Percentiles rank a stretch among this genome's conserved stretches.
phyloP scores from a whole-genome alignment of 225 moss, liverwort and hornwort genomes.

The Marchantia polymorpha region DNA sequence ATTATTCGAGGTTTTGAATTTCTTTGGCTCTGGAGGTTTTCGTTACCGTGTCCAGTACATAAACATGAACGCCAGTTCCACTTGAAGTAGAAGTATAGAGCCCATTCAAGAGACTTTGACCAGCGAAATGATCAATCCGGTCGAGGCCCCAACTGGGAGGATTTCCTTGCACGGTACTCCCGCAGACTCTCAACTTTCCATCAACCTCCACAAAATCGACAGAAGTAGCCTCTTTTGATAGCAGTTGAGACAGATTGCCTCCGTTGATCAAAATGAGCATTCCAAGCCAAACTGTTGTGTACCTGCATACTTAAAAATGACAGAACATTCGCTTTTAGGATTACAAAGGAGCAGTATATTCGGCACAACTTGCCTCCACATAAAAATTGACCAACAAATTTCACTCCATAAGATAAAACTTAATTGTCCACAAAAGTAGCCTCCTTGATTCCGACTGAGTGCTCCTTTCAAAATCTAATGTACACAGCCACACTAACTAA shows the following conservation, averaged over 20 bases:
- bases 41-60: conserved; percentile 86
- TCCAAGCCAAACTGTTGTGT: conserved; percentile 72
- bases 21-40: neutral
- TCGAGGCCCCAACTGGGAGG: conserved; percentile 92
- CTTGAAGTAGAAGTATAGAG: conserved; percentile 56
- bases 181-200: conserved; percentile 57
- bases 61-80: conserved; percentile 73
- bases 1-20: neutral
- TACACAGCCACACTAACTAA: too few relatives aligned
- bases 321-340: conserved; percentile 21
- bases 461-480: too few relatives aligned
- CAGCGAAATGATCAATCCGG: conserved; percentile 75
- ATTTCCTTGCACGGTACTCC: conserved; percentile 57
- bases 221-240: conserved; percentile 51
- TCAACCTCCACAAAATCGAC: conserved; percentile 84
- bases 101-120: conserved; percentile 54
- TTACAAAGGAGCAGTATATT: neutral
- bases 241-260: conserved; percentile 55
- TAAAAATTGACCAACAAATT: too few relatives aligned
- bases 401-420: too few relatives aligned
- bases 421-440: too few relatives aligned
- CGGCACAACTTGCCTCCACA: neutral
- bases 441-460: too few relatives aligned
- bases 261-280: conserved; percentile 81
- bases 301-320: conserved; percentile 52